Evolutionary conservation across 2,329 filamentous ascomycete species (phyloP).

Genomic region (Epichloe glyceriae): DNA sequence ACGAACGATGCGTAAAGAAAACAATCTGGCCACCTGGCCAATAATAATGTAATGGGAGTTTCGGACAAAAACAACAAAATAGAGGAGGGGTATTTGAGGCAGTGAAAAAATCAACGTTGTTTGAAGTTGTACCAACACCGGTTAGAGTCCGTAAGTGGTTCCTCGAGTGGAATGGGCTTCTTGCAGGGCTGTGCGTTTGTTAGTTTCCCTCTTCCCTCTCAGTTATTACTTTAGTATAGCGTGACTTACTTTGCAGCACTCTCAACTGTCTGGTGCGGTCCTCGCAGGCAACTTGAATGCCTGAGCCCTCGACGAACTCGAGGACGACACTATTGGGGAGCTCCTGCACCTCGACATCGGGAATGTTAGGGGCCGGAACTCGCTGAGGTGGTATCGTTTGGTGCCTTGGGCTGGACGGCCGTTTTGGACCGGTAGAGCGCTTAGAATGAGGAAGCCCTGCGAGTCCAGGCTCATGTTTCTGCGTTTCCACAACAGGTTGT

Average conservation of each 20-base stretch:
- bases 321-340: constrained; percentile 69
- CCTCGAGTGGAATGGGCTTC: constrained; percentile 24
- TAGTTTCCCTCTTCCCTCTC: neutral
- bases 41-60: neutral
- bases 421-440: constrained; percentile 42
- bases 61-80: neutral
- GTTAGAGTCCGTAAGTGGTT: constrained; percentile 19
- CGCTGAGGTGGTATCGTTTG: constrained; percentile 74
- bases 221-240: neutral
- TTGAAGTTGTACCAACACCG: neutral
- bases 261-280: constrained; percentile 44
- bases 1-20: neutral
- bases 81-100: neutral
- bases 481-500: constrained; percentile 92
- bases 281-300: constrained; percentile 50
- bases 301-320: constrained; percentile 47
- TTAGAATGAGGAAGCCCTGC: constrained; percentile 71
- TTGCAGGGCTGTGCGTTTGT: constrained; percentile 17
- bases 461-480: constrained; percentile 77
- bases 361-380: constrained; percentile 71
- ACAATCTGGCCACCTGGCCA: neutral
- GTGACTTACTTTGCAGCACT: constrained; percentile 38
- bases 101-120: neutral
- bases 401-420: constrained; percentile 33
- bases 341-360: constrained; percentile 86